Percentiles rank a stretch among this genome's conserved stretches.
Conservation (phyloP, 1,284 basidiomycete genomes). For the Peniophora sp. region DNA sequence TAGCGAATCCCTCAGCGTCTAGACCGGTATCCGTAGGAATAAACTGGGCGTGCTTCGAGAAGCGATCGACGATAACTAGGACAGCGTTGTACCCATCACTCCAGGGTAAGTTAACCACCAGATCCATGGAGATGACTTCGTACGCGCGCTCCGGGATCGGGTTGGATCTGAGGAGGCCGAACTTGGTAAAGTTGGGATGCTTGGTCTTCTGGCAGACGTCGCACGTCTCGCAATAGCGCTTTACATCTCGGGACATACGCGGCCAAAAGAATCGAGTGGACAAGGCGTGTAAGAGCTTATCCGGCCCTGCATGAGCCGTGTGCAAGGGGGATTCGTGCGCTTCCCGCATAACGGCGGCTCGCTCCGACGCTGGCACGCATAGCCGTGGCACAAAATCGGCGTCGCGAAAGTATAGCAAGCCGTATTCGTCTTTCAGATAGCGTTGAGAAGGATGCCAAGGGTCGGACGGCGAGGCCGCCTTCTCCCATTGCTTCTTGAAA, state of each 20-base stretch:
- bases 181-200: not conserved
- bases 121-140: not conserved
- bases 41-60: not conserved
- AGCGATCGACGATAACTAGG: not conserved
- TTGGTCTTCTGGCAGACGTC: not conserved
- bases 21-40: not conserved
- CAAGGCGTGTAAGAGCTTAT: not conserved
- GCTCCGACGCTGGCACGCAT: constrained; percentile 12
- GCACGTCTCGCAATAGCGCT: not conserved
- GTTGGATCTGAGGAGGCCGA: not conserved
- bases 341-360: constrained; percentile 5
- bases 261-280: not conserved
- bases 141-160: not conserved
- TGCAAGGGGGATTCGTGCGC: constrained; percentile 8
- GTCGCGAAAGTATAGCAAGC: constrained; percentile 16
- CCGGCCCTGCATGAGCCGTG: constrained; percentile 8
- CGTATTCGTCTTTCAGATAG: constrained; percentile 10
- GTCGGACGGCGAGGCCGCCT: too few species aligned
- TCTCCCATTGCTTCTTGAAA: too few species aligned
- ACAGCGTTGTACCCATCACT: constrained; percentile 3
- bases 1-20: not conserved
- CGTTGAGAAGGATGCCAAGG: constrained; percentile 5
- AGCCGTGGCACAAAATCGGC: constrained; percentile 12
- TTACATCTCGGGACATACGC: not conserved
- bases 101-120: not conserved